Base-by-base conservation (phyloP, 495 filamentous ascomycete species). In the Cercophora sp. region DNA sequence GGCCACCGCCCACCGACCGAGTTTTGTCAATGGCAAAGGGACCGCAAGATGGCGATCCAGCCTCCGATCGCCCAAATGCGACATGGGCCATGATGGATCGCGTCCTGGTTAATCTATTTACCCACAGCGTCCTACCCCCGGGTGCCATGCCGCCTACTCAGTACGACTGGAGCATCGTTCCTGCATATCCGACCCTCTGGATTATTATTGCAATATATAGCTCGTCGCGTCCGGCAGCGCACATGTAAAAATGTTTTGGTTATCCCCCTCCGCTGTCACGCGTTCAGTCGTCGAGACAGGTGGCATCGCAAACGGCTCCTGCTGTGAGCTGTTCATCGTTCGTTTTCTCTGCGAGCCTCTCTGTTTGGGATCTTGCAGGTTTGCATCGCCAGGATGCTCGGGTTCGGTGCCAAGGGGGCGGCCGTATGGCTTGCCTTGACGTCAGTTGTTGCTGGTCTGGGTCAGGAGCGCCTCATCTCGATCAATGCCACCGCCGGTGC, bases 391-490 rank as follows among this genome's bases (percentile, higher is more conserved):
- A 64, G 51, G 40, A 67, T 67, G 61, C 47, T 62, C 40, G 29
- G 52, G 10, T 26, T 48, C 29, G 47, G 52, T 13, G 46, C 49
- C 51, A 62, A 60, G 55, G 62, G 50, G 11, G 55, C 58, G 22
- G 40, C 40, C 52, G 19, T 56, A 27, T 57, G 49, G 56, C 60
- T 62, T 24, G 57, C 55, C 54, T 63, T 60, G 42, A 45, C 54
- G 45, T 56, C 64, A 20, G 48, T 71, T 34, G 68, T 65, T 9
- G 40, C 64, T 32, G 78, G 76, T 1, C 68, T 85, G 22, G 81
- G 79, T 37, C 81, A 84, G 58, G 72, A 82, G 61, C 64, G 68
- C 44, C 78, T 79, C 32, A 72, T 86, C 56, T 69, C 71, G 25
- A 79, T 81, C 47, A 69, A 72, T 26, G 58, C 46, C 31, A 50